Conservation (phyloP, 768 basidiomycete genomes). For the Postia placenta region DNA sequence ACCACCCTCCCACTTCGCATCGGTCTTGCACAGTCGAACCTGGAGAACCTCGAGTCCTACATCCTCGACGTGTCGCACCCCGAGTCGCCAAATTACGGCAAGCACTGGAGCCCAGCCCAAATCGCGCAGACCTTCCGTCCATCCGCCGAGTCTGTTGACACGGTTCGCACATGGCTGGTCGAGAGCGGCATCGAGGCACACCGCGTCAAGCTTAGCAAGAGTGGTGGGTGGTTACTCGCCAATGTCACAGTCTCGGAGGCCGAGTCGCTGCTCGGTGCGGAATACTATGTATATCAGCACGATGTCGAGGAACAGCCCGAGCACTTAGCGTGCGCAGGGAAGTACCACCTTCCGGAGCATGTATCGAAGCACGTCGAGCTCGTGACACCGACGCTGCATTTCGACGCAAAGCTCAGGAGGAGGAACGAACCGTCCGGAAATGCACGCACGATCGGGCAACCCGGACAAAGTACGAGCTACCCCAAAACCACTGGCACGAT, state of each 20-base stretch:
- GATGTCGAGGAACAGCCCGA: constrained; percentile 28
- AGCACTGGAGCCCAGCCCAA: constrained; percentile 40
- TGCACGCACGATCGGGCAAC: not conserved
- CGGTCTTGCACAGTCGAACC: constrained; percentile 41
- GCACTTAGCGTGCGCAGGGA: constrained; percentile 49
- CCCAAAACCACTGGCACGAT: constrained; percentile 9
- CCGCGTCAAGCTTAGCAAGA: constrained; percentile 32
- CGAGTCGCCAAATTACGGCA: constrained; percentile 42
- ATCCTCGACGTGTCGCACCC: constrained; percentile 46
- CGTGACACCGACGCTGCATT: constrained; percentile 69
- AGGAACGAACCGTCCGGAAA: not conserved
- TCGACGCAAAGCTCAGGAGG: constrained; percentile 40
- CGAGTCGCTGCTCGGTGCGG: constrained; percentile 36
- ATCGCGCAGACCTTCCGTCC: constrained; percentile 43
- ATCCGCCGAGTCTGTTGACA: constrained; percentile 31
- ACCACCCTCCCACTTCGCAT: constrained; percentile 40
- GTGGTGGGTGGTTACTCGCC: constrained; percentile 40
- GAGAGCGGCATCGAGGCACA: constrained; percentile 33
- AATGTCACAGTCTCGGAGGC: constrained; percentile 38
- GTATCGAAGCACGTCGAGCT: constrained; percentile 58
- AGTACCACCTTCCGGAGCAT: constrained; percentile 57
- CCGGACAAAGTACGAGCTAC: constrained; percentile 3
- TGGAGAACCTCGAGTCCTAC: constrained; percentile 37
- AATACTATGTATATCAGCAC: constrained; percentile 49
- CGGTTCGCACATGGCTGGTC: constrained; percentile 39